These are phyloP conservation scores for Xanthoparmelia taractica DNA, from an alignment of 495 filamentous ascomycete species.

Conservation along the genomic window DNA sequence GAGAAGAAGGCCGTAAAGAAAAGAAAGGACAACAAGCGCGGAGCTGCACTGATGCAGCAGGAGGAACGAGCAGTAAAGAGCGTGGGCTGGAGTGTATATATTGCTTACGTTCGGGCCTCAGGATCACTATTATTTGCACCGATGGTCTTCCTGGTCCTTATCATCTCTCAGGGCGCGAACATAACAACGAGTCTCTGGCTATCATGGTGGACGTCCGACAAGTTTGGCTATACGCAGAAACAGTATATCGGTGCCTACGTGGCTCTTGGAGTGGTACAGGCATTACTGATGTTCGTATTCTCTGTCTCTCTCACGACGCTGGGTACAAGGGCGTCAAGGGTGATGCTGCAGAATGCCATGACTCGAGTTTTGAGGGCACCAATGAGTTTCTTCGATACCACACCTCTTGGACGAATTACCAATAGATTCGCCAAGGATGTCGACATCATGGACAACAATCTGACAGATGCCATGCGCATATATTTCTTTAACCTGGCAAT, in stretches of 20 bases:
- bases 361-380: constrained; percentile 74
- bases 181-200: constrained; percentile 88
- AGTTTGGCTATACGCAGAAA: constrained; percentile 56
- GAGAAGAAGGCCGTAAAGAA: constrained; percentile 48
- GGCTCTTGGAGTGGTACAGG: constrained; percentile 61
- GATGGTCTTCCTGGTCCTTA: constrained; percentile 55
- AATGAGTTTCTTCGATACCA: constrained; percentile 97
- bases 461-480: constrained; percentile 87
- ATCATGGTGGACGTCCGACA: constrained; percentile 79
- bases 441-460: constrained; percentile 88
- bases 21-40: constrained; percentile 49
- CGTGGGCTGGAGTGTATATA: constrained; percentile 77
- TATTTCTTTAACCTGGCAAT: constrained; percentile 79
- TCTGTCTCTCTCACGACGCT: constrained; percentile 62
- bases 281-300: constrained; percentile 71
- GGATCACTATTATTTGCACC: constrained; percentile 66
- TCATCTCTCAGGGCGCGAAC: constrained; percentile 69
- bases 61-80: constrained; percentile 80
- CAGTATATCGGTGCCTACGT: constrained; percentile 85
- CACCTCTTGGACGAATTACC: constrained; percentile 89
- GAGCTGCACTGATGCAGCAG: constrained; percentile 71
- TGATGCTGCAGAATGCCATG: constrained; percentile 80
- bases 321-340: constrained; percentile 71
- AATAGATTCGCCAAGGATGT: constrained; percentile 96
- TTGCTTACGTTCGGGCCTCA: constrained; percentile 70